Conservation (phyloP, 805 yeast genomes). For the Vanderwaltozyma polyspora region DNA sequence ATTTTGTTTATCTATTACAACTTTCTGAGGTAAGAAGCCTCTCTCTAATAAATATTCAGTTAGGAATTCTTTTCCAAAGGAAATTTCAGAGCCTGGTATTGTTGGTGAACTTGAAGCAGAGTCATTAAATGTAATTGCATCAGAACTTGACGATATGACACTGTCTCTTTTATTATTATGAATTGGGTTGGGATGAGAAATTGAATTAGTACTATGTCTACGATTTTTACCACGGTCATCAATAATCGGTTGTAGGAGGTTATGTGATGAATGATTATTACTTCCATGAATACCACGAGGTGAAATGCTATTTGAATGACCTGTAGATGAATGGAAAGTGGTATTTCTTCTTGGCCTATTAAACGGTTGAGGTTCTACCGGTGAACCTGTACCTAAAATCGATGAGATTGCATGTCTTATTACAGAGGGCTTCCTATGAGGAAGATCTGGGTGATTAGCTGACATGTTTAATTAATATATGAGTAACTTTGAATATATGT, state of each 20-base stretch:
- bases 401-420: neutral
- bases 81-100: neutral
- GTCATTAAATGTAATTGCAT: neutral
- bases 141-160: no score
- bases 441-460: no score
- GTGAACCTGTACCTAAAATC: neutral
- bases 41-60: conserved; percentile 18
- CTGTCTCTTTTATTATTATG: no score
- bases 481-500: no score
- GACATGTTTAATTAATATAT: no score
- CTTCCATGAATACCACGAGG: no score
- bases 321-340: neutral
- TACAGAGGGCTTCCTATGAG: neutral
- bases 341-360: neutral
- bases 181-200: neutral
- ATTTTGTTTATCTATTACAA: conserved; percentile 9
- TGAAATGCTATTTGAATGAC: no score
- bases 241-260: neutral
- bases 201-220: neutral
- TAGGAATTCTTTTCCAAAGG: conserved; percentile 6
- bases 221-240: neutral
- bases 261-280: no score
- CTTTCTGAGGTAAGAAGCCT: conserved; percentile 19
- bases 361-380: neutral
- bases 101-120: neutral